A percentile compares a stretch with the other conserved stretches of the same genome.
Conservation (phyloP, 1,284 basidiomycete genomes). For the Apiotrichum laibachii region DNA sequence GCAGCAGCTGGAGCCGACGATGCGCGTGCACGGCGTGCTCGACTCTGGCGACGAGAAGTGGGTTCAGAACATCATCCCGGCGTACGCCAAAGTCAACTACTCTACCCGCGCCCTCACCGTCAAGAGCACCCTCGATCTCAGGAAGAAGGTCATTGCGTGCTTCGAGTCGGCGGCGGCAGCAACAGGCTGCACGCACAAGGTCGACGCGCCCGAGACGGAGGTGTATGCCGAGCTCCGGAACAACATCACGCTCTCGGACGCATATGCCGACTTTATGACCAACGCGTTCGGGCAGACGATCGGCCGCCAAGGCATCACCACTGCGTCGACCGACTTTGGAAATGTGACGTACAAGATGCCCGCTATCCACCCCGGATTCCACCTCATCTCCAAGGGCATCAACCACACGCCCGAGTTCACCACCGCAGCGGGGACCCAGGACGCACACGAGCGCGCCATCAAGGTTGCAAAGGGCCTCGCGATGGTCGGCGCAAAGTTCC, state of each 20-base stretch:
- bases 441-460: slow-evolving; percentile 37
- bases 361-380: slow-evolving; percentile 26
- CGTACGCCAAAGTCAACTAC: slow-evolving; percentile 36
- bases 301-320: slow-evolving; percentile 24
- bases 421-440: slow-evolving; percentile 27
- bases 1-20: slow-evolving; percentile 49
- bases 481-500: slow-evolving; percentile 41
- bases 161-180: slow-evolving; percentile 29
- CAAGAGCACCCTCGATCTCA: slow-evolving; percentile 24
- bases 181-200: slow-evolving; percentile 27
- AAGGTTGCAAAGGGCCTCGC: slow-evolving; percentile 49
- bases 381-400: slow-evolving; percentile 12
- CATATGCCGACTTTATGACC: slow-evolving; percentile 31
- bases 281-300: slow-evolving; percentile 26
- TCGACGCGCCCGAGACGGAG: slow-evolving; percentile 21
- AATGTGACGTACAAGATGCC: slow-evolving; percentile 31
- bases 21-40: slow-evolving; percentile 51
- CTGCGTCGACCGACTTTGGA: slow-evolving; percentile 34
- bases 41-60: slow-evolving; percentile 40
- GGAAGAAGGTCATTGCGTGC: slow-evolving; percentile 27
- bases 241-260: slow-evolving; percentile 24
- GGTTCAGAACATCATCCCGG: slow-evolving; percentile 45
- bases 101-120: slow-evolving; percentile 43
- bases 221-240: slow-evolving; percentile 36
- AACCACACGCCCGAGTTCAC: slow-evolving; percentile 37